Evolutionary conservation across 139 green algal species (phyloP).

Genomic region (Volvox reticuliferus): DNA sequence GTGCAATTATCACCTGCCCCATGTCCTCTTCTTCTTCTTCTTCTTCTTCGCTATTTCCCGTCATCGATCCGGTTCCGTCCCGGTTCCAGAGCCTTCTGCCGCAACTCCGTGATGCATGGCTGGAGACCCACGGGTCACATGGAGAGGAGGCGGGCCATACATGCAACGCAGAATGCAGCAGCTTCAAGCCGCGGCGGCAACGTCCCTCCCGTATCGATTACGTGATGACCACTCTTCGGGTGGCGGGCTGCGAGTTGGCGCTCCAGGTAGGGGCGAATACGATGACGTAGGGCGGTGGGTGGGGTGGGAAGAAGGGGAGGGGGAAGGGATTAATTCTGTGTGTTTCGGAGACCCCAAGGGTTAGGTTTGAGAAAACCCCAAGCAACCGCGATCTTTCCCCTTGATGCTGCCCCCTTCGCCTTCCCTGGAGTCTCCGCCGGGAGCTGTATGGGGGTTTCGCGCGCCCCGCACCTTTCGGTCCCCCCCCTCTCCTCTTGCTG

Average conservation of each 20-base stretch:
- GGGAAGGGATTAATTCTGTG: background rate
- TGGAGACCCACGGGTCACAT: constrained; percentile 29
- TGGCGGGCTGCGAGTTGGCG: background rate
- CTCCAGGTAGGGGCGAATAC: background rate
- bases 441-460: too few relatives aligned
- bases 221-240: constrained; percentile 36
- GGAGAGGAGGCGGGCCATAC: constrained; percentile 44
- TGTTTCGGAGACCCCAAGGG: too few relatives aligned
- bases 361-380: too few relatives aligned
- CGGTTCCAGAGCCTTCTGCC: constrained; percentile 46
- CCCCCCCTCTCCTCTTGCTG: too few relatives aligned
- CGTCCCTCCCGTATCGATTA: constrained; percentile 63
- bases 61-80: background rate
- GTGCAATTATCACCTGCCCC: too few relatives aligned
- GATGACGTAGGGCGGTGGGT: background rate
- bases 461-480: too few relatives aligned
- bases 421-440: too few relatives aligned
- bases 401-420: too few relatives aligned
- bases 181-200: constrained; percentile 52
- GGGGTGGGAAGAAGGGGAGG: background rate
- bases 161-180: constrained; percentile 60
- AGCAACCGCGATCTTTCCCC: too few relatives aligned
- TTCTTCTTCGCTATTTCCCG: background rate
- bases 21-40: too few relatives aligned
- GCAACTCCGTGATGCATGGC: constrained; percentile 48